Evolutionary conservation across 202 grass and related monocot species (phyloP).

Genomic region (Carex arenaria): DNA sequence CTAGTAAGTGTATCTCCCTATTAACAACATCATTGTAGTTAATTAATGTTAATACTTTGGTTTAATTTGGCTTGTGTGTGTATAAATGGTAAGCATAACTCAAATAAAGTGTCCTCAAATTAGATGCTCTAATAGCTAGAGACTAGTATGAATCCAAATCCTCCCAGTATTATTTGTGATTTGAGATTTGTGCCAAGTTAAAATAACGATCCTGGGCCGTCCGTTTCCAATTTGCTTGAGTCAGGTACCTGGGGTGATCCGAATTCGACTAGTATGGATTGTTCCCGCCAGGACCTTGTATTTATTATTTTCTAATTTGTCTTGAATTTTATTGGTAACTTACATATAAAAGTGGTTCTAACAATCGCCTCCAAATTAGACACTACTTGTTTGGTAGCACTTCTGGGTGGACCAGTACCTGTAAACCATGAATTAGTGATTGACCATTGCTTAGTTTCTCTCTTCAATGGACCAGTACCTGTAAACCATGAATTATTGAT

Average conservation of each 20-base stretch:
- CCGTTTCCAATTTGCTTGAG: no score
- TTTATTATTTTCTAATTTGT: neutral
- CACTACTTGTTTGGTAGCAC: neutral
- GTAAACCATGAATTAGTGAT: neutral
- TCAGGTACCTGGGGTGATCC: no score
- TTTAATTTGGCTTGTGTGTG: neutral
- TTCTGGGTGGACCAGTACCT: neutral
- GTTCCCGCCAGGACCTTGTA: neutral
- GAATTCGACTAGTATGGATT: neutral
- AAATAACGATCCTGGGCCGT: no score
- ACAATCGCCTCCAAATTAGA: neutral
- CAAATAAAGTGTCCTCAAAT: neutral
- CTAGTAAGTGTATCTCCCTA: conserved; percentile 51
- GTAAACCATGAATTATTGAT: neutral
- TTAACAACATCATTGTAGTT: neutral
- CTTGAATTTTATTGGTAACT: neutral
- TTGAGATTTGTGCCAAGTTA: no score
- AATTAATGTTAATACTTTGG: neutral
- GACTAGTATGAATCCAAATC: neutral
- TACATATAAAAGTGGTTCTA: neutral
- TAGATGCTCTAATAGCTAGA: neutral
- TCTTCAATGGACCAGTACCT: neutral
- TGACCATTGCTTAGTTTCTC: neutral
- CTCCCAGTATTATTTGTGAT: no score
- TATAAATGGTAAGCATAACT: neutral